Conservation (phyloP, 2,329 filamentous ascomycete genomes). For the Neurospora crassa region DNA sequence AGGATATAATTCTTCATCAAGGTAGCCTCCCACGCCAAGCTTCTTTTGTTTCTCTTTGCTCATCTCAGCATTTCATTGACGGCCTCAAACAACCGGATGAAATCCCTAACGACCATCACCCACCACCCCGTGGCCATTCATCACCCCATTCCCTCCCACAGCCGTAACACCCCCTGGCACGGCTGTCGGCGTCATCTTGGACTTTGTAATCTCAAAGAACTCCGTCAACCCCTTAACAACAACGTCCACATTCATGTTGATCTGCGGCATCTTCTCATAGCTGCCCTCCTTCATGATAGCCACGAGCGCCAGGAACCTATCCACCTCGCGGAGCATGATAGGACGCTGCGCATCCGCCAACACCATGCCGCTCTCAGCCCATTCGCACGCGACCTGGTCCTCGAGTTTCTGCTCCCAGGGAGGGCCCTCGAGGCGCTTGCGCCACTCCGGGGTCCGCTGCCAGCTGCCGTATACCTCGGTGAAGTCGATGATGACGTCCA, state of each 20-base stretch:
- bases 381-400: conserved; percentile 56
- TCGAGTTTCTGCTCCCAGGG: conserved; percentile 53
- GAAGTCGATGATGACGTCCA: conserved; percentile 95
- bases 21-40: not conserved
- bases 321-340: conserved; percentile 60
- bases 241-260: conserved; percentile 80
- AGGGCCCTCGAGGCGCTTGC: conserved; percentile 46
- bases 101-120: not conserved
- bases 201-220: conserved; percentile 66
- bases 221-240: conserved; percentile 70
- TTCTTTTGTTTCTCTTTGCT: not conserved
- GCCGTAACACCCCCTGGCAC: not conserved
- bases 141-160: not conserved
- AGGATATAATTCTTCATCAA: not conserved
- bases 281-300: conserved; percentile 81
- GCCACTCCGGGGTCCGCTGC: conserved; percentile 45
- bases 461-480: conserved; percentile 87
- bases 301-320: conserved; percentile 68
- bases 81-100: not conserved
- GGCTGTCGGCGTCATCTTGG: conserved; percentile 21
- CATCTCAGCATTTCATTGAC: not conserved
- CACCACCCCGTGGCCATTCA: not conserved
- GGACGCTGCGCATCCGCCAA: conserved; percentile 54
- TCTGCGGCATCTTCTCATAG: conserved; percentile 72
- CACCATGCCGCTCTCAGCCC: conserved; percentile 60